phyloP scores from a whole-genome alignment of 441 rosid species.

The Cnidoscolus chayamansa region DNA sequence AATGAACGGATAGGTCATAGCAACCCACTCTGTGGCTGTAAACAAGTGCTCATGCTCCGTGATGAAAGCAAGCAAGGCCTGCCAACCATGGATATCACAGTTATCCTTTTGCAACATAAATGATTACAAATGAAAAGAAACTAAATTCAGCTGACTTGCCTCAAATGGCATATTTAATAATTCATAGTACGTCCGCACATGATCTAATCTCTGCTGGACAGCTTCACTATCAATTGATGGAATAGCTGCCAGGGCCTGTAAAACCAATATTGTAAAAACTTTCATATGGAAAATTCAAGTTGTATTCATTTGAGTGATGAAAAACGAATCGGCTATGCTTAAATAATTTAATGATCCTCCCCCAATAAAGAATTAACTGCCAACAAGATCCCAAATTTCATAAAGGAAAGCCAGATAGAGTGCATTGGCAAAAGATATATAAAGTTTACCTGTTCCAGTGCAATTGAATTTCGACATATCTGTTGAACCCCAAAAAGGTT shows the following conservation, averaged over 20 bases:
- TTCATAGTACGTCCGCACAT: constrained; percentile 86
- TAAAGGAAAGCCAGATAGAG: not conserved
- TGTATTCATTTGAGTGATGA: not conserved
- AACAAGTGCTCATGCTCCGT: constrained; percentile 68
- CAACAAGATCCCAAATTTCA: not conserved
- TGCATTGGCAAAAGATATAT: not conserved
- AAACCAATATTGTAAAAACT: constrained; percentile 12
- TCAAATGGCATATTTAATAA: constrained; percentile 94
- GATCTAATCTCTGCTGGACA: constrained; percentile 74
- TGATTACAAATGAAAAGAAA: not conserved
- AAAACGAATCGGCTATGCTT: not conserved
- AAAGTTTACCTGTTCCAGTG: constrained; percentile 79
- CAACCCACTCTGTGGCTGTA: constrained; percentile 66
- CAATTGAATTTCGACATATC: constrained; percentile 91
- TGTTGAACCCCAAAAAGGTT: constrained; percentile 99
- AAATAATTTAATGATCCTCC: not conserved
- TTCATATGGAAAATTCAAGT: constrained; percentile 1
- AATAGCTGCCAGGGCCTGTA: constrained; percentile 85
- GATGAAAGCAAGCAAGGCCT: constrained; percentile 92
- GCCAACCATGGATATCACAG: constrained; percentile 25
- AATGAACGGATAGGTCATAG: constrained; percentile 12
- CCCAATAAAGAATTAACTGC: not conserved
- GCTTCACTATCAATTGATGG: constrained; percentile 76
- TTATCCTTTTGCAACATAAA: constrained; percentile 5
- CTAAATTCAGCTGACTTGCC: constrained; percentile 41